Percentiles rank a stretch among this genome's conserved stretches.
phyloP scores from a whole-genome alignment of 495 filamentous ascomycete genomes.

The Penicillium coffeae region DNA sequence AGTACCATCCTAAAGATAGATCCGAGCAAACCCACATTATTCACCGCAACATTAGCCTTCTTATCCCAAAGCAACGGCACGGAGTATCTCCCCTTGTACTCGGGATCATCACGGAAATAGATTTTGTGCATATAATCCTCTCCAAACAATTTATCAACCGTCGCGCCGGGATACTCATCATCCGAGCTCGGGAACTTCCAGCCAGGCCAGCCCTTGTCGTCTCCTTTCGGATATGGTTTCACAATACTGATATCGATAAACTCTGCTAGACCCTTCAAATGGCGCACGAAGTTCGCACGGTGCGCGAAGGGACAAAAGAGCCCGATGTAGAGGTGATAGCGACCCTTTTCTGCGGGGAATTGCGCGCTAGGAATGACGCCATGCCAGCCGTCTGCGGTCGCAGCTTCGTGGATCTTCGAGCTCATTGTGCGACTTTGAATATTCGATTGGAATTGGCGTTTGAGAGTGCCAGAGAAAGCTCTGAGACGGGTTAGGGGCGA shows the following conservation, averaged over 20 bases:
- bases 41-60: slow-evolving; percentile 43
- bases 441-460: too few relatives aligned
- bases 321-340: slow-evolving; percentile 76
- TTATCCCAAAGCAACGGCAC: slow-evolving; percentile 58
- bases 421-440: background rate
- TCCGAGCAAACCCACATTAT: slow-evolving; percentile 31
- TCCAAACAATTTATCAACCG: slow-evolving; percentile 48
- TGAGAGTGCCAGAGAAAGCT: background rate
- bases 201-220: slow-evolving; percentile 46
- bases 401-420: slow-evolving; percentile 3
- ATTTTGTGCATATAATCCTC: slow-evolving; percentile 48
- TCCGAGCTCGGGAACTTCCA: slow-evolving; percentile 48
- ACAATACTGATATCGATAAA: slow-evolving; percentile 68
- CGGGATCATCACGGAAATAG: slow-evolving; percentile 48
- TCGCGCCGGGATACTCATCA: slow-evolving; percentile 48
- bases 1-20: background rate
- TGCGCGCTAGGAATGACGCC: slow-evolving; percentile 19
- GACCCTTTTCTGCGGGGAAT: slow-evolving; percentile 66
- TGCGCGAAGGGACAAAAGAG: slow-evolving; percentile 64
- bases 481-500: background rate
- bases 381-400: slow-evolving; percentile 11
- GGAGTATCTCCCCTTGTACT: slow-evolving; percentile 50
- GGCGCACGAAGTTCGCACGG: slow-evolving; percentile 52
- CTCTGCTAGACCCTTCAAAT: slow-evolving; percentile 73
- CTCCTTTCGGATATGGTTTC: slow-evolving; percentile 63